Percentiles rank a stretch among this genome's conserved stretches.
Conservation (phyloP, 2,329 filamentous ascomycete genomes). For the Aspergillus costaricaensis region DNA sequence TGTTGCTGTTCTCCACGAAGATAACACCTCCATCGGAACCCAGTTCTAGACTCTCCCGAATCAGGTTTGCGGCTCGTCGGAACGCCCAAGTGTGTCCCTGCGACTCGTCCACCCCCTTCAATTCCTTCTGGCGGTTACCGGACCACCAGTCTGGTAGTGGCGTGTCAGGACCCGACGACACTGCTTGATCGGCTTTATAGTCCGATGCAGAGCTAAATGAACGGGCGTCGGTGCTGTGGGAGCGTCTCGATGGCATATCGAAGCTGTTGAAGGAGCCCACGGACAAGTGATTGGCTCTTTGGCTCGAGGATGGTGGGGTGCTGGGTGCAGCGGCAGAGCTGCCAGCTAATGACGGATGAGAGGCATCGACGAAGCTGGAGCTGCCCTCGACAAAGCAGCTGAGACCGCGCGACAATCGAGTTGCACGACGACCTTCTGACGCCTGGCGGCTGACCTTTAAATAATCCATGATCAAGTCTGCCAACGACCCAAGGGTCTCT, state of each 20-base stretch:
- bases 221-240: conserved; percentile 30
- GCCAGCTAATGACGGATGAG: conserved; percentile 25
- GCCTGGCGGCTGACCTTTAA: conserved; percentile 58
- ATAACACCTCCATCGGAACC: conserved; percentile 50
- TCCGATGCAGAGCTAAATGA: conserved; percentile 32
- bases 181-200: conserved; percentile 30
- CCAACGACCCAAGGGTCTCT: conserved; percentile 59
- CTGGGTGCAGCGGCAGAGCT: conserved; percentile 21
- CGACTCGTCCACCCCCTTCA: conserved; percentile 33
- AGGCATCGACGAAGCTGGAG: conserved; percentile 41
- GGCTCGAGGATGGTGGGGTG: conserved; percentile 26
- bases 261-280: conserved; percentile 26
- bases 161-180: conserved; percentile 28
- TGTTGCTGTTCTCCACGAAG: conserved; percentile 37
- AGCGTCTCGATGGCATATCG: conserved; percentile 27
- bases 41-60: conserved; percentile 51
- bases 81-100: conserved; percentile 48
- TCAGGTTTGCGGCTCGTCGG: conserved; percentile 50
- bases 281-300: conserved; percentile 26
- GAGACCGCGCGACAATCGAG: conserved; percentile 58
- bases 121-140: conserved; percentile 28
- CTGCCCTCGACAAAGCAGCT: conserved; percentile 58
- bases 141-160: conserved; percentile 38
- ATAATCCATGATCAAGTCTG: conserved; percentile 60
- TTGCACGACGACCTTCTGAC: conserved; percentile 54